A percentile compares a stretch with the other conserved stretches of the same genome.
Evolutionary conservation across 768 basidiomycete species (phyloP).

Genomic region (Naganishia onofrii): DNA sequence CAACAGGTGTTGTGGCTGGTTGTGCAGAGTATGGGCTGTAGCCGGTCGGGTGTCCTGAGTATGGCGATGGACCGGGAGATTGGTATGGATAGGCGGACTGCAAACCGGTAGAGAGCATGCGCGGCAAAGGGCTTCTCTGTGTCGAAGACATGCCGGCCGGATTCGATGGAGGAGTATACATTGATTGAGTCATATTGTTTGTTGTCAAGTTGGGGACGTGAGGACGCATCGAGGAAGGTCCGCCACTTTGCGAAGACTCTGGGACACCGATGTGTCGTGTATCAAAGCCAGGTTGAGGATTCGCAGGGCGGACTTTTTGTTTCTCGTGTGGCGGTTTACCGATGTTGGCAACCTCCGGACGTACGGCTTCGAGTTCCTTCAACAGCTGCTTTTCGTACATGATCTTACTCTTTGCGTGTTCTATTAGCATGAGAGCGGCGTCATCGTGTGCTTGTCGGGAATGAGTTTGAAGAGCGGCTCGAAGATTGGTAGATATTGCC

Average conservation of each 20-base stretch:
- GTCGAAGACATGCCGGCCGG: slow-evolving; percentile 29
- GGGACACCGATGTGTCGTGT: slow-evolving; percentile 45
- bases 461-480: slow-evolving; percentile 78
- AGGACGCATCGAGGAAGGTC: slow-evolving; percentile 30
- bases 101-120: slow-evolving; percentile 7
- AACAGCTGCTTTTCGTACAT: slow-evolving; percentile 87
- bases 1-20: neutral
- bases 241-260: slow-evolving; percentile 45
- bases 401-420: slow-evolving; percentile 86
- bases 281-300: slow-evolving; percentile 40
- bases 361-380: slow-evolving; percentile 79
- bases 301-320: slow-evolving; percentile 17
- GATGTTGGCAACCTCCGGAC: slow-evolving; percentile 63
- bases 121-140: slow-evolving; percentile 27
- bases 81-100: slow-evolving; percentile 18
- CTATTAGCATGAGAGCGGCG: slow-evolving; percentile 80
- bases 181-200: slow-evolving; percentile 73
- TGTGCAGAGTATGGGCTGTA: neutral
- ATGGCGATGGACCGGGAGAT: slow-evolving; percentile 8
- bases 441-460: slow-evolving; percentile 86
- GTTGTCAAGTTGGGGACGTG: slow-evolving; percentile 60
- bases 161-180: slow-evolving; percentile 61
- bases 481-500: slow-evolving; percentile 90
- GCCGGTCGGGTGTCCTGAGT: neutral
- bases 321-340: slow-evolving; percentile 38